Evolutionary conservation across 2,329 filamentous ascomycete genomes (phyloP).

Genomic region (Aureobasidium zeae): DNA sequence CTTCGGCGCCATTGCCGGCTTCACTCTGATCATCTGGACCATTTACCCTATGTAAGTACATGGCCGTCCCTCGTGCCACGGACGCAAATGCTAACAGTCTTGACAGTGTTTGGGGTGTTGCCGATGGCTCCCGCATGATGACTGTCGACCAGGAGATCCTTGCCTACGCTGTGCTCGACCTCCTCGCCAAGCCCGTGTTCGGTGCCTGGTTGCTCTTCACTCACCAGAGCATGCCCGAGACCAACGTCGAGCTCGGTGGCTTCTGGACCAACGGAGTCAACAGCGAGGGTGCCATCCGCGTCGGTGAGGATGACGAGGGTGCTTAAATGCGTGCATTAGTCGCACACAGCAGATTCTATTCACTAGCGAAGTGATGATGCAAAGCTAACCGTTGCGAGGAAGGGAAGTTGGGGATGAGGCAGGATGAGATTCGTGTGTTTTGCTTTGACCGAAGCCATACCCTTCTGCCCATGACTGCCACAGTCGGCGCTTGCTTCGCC

Average conservation of each 20-base stretch:
- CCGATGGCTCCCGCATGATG: slow-evolving; percentile 56
- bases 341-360: too few species aligned
- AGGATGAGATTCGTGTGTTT: not conserved
- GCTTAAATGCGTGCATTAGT: slow-evolving; percentile 25
- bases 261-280: slow-evolving; percentile 43
- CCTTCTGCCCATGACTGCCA: slow-evolving; percentile 3
- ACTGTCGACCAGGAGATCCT: slow-evolving; percentile 53
- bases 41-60: slow-evolving; percentile 68
- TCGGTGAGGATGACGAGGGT: slow-evolving; percentile 40
- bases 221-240: slow-evolving; percentile 39
- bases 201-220: slow-evolving; percentile 34
- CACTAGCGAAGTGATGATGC: not conserved
- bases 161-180: slow-evolving; percentile 58
- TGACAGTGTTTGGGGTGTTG: slow-evolving; percentile 58
- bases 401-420: not conserved
- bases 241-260: slow-evolving; percentile 40
- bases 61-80: too few species aligned
- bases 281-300: slow-evolving; percentile 40
- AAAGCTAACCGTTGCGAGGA: not conserved
- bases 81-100: slow-evolving; percentile 23
- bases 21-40: slow-evolving; percentile 59
- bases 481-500: slow-evolving; percentile 5
- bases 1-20: slow-evolving; percentile 58
- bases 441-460: not conserved
- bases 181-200: slow-evolving; percentile 34